Percentiles rank a stretch among this genome's conserved stretches.
Conservation (phyloP, 2,329 filamentous ascomycete genomes). For the Paracoccidioides lutzii region DNA sequence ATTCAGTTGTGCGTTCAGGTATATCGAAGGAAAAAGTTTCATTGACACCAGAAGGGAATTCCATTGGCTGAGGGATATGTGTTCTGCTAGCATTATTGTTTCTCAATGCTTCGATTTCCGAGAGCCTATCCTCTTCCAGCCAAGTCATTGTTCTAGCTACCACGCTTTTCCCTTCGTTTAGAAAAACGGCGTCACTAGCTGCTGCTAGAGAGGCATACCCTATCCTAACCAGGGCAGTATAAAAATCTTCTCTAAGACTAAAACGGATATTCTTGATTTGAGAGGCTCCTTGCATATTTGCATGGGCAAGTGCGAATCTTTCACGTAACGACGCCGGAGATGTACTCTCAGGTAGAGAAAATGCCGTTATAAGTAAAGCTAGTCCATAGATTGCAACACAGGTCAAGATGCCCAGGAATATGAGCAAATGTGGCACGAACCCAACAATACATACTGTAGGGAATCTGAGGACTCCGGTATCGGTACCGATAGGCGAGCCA, state of each 20-base stretch:
- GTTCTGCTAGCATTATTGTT: conserved; percentile 7
- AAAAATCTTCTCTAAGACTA: conserved; percentile 86
- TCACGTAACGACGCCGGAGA: conserved; percentile 39
- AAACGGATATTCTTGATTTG: conserved; percentile 70
- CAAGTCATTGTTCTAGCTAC: conserved; percentile 67
- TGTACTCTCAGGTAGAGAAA: conserved; percentile 46
- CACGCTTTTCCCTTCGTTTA: conserved; percentile 75
- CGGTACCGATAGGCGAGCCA: conserved; percentile 31
- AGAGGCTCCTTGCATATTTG: conserved; percentile 84
- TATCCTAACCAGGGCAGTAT: conserved; percentile 72
- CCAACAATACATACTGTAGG: conserved; percentile 91
- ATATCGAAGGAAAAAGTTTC: conserved; percentile 25
- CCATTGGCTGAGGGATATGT: neutral
- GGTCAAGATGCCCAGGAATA: conserved; percentile 62
- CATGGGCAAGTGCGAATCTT: conserved; percentile 58
- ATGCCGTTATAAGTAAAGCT: conserved; percentile 62
- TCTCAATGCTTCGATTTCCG: conserved; percentile 53
- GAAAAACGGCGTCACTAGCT: conserved; percentile 87
- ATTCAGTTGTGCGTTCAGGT: conserved; percentile 20
- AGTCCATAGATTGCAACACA: conserved; percentile 67
- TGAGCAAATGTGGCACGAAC: conserved; percentile 86
- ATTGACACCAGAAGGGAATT: conserved; percentile 9
- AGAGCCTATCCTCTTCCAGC: conserved; percentile 76
- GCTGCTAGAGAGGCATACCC: conserved; percentile 84
- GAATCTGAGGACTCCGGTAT: conserved; percentile 60